Evolutionary conservation across 208 protist genomes (phyloP).

Genomic region (Wallacemonas sp.): DNA sequence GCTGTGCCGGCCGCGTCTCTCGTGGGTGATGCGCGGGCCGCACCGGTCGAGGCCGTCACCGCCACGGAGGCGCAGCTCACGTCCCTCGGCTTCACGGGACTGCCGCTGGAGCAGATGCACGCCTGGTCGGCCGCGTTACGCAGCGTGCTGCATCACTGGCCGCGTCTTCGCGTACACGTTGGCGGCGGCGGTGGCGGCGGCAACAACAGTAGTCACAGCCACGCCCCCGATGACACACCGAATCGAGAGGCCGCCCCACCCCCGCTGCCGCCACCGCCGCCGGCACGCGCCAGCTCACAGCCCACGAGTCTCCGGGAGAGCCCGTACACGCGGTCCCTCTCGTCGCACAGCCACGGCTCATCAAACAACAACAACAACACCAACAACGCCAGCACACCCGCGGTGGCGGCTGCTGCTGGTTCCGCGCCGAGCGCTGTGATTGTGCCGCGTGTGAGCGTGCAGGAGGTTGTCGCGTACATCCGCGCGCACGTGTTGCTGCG

Average conservation of each 20-base stretch:
- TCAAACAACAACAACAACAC: no score
- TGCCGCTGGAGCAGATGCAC: slow-evolving; percentile 30
- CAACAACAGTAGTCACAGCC: neutral
- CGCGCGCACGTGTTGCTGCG: slow-evolving; percentile 42
- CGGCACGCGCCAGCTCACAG: no score
- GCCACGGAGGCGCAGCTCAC: slow-evolving; percentile 33
- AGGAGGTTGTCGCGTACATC: slow-evolving; percentile 42
- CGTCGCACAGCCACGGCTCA: neutral
- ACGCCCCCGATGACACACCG: neutral
- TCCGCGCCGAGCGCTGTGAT: slow-evolving; percentile 3
- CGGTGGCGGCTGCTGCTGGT: slow-evolving; percentile 6
- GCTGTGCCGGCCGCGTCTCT: no score
- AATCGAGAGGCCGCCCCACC: neutral
- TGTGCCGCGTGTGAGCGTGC: slow-evolving; percentile 31
- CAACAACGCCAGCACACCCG: no score
- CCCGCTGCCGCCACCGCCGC: no score
- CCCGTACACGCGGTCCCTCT: neutral
- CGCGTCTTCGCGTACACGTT: slow-evolving; percentile 30
- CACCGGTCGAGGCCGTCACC: slow-evolving; percentile 16
- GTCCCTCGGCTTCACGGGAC: slow-evolving; percentile 26
- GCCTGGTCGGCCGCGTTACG: slow-evolving; percentile 36
- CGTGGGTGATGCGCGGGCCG: slow-evolving; percentile 15
- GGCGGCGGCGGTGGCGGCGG: no score
- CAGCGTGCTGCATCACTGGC: slow-evolving; percentile 37
- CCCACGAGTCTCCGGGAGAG: neutral